Conservation (phyloP, 2,329 filamentous ascomycete genomes). For the Sphaceloma murrayae region DNA sequence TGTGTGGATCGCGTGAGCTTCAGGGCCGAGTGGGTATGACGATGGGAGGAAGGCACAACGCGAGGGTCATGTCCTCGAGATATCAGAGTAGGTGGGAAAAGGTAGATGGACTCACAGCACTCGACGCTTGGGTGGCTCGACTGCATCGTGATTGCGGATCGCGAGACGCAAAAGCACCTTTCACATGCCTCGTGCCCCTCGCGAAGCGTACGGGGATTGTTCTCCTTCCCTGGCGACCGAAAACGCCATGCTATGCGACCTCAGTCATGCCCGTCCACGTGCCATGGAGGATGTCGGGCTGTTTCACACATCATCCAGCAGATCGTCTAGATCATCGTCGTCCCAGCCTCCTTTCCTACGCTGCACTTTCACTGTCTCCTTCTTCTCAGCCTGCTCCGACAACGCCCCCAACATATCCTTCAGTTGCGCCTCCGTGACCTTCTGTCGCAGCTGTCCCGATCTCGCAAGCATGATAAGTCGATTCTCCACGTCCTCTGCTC, state of each 20-base stretch:
- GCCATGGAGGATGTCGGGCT: no score
- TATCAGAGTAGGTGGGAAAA: background rate
- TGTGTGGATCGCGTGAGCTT: no score
- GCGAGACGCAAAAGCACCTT: no score
- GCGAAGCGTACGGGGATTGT: no score
- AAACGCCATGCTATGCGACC: background rate
- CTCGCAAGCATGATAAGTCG: slow-evolving; percentile 84
- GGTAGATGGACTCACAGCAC: background rate
- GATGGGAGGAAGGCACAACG: no score
- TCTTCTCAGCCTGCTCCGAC: slow-evolving; percentile 61
- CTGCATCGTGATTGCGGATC: no score
- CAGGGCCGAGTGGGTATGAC: no score
- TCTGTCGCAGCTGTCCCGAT: slow-evolving; percentile 71
- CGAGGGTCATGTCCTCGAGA: no score
- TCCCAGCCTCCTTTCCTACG: slow-evolving; percentile 78
- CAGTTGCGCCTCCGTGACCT: slow-evolving; percentile 86
- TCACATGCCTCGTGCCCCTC: no score
- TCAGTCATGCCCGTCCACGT: background rate
- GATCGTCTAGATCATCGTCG: slow-evolving; percentile 67
- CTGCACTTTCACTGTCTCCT: slow-evolving; percentile 76
- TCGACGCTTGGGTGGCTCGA: background rate
- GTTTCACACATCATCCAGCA: slow-evolving; percentile 52
- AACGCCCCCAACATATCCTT: slow-evolving; percentile 84
- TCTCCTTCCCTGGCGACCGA: no score
- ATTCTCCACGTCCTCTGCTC: slow-evolving; percentile 85